Conservation (phyloP, 2,329 filamentous ascomycete species). For the Aspergillus sclerotialis region DNA sequence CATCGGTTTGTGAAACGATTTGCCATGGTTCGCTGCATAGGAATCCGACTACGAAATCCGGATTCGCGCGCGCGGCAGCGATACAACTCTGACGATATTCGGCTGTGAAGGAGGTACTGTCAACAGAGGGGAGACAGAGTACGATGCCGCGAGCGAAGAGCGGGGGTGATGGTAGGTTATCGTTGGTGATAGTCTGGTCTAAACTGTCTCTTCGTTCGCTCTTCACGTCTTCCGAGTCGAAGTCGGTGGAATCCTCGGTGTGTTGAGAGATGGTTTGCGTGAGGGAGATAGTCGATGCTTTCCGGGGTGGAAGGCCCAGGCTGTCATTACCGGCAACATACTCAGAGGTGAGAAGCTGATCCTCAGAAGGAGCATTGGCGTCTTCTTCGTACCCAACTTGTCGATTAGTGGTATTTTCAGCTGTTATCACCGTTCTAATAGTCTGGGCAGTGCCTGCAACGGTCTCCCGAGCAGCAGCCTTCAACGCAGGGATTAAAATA, state of each 20-base stretch:
- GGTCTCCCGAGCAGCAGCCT: conserved; percentile 35
- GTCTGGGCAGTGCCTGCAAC: conserved; percentile 31
- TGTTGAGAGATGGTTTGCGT: conserved; percentile 33
- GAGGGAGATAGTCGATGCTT: conserved; percentile 36
- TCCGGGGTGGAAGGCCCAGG: conserved; percentile 21
- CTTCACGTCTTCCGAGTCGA: conserved; percentile 6
- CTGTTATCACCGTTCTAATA: conserved; percentile 36
- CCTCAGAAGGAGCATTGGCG: conserved; percentile 6
- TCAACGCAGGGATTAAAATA: conserved; percentile 35
- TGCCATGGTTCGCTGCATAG: conserved; percentile 30
- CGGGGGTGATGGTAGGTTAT: conserved; percentile 25
- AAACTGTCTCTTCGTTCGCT: conserved; percentile 7
- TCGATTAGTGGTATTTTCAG: conserved; percentile 13
- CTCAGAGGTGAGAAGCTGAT: conserved; percentile 17
- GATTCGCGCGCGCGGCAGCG: conserved; percentile 32
- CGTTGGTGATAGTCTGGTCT: conserved; percentile 8
- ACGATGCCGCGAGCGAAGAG: conserved; percentile 29
- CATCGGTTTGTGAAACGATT: conserved; percentile 19
- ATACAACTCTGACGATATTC: conserved; percentile 29
- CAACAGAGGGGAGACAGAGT: conserved; percentile 27
- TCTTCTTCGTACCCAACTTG: conserved; percentile 7
- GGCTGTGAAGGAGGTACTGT: conserved; percentile 23
- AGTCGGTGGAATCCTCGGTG: conserved; percentile 22
- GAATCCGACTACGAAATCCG: conserved; percentile 35
- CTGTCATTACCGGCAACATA: conserved; percentile 12